Conservation (phyloP, 441 rosid species). For the Kokia cookei region DNA sequence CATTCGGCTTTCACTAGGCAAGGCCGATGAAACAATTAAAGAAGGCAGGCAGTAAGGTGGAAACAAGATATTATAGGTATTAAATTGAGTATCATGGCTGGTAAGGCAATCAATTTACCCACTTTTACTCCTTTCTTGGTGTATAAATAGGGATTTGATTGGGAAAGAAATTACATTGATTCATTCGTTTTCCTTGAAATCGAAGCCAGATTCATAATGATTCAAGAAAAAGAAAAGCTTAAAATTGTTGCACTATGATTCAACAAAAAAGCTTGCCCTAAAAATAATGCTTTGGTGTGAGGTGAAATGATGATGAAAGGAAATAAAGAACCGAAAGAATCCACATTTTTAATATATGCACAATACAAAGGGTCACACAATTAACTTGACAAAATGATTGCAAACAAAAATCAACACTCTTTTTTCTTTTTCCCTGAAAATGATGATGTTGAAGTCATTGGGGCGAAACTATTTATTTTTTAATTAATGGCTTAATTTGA, state of each 20-base stretch:
- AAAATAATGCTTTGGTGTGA: not conserved
- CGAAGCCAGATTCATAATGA: not conserved
- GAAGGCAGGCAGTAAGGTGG: not conserved
- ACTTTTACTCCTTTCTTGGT: no score
- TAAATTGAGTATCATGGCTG: not conserved
- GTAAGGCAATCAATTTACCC: not conserved
- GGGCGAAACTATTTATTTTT: not conserved
- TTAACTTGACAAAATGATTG: not conserved
- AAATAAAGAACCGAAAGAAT: constrained; percentile 34
- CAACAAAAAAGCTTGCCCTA: not conserved
- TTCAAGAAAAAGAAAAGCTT: not conserved
- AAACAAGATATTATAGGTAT: not conserved
- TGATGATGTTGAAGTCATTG: constrained; percentile 2
- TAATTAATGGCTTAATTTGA: not conserved
- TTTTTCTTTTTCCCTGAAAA: not conserved
- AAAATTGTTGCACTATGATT: not conserved
- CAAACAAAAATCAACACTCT: not conserved
- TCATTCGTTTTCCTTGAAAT: not conserved
- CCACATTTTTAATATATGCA: not conserved
- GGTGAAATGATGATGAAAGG: constrained; percentile 3
- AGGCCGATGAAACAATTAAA: not conserved
- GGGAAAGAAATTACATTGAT: no score
- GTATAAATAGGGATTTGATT: no score
- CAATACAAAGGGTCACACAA: not conserved
- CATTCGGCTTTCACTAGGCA: not conserved